phyloP scores from a whole-genome alignment of 306 rosid genomes.

The Cucurbita ficifolia region DNA sequence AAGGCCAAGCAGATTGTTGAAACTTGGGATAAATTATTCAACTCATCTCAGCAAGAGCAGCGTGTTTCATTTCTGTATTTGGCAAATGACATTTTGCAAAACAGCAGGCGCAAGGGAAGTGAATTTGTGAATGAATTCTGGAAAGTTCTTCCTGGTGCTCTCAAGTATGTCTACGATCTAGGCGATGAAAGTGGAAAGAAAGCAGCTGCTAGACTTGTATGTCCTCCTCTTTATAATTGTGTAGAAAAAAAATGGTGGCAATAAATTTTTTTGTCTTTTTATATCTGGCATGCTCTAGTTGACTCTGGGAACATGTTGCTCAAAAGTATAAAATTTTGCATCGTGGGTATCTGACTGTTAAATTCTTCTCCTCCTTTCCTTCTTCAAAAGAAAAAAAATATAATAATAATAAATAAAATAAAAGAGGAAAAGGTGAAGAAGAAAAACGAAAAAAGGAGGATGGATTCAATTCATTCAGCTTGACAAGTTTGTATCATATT shows the following conservation, averaged over 20 bases:
- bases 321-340: background rate
- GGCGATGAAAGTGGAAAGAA: conserved; percentile 57
- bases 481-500: background rate
- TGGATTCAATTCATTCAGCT: background rate
- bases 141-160: conserved; percentile 79
- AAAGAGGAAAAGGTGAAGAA: background rate
- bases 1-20: conserved; percentile 70
- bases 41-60: conserved; percentile 62
- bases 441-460: background rate
- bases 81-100: conserved; percentile 88
- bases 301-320: background rate
- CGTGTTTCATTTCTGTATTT: conserved; percentile 57
- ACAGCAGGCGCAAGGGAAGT: conserved; percentile 80
- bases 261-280: background rate
- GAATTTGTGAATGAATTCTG: conserved; percentile 90
- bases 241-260: background rate
- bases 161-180: conserved; percentile 44
- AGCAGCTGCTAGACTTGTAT: conserved; percentile 59
- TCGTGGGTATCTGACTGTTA: background rate
- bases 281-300: background rate
- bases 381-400: background rate
- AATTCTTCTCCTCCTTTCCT: background rate
- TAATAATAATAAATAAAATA: too few relatives aligned
- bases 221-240: conserved; percentile 13
- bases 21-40: conserved; percentile 76